phyloP scores from a whole-genome alignment of 83 land plant species.

The Picea abies region DNA sequence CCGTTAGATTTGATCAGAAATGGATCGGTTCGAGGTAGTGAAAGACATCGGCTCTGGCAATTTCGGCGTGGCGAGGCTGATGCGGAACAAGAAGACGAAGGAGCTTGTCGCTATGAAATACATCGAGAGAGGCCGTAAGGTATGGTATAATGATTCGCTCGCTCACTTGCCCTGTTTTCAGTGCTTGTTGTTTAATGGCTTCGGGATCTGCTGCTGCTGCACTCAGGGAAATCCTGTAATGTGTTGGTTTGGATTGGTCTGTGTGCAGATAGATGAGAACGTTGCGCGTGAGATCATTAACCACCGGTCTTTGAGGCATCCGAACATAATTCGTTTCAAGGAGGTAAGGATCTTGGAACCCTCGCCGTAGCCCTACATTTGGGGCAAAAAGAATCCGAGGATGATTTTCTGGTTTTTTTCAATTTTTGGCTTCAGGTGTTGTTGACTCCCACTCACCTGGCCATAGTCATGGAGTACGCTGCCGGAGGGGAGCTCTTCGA shows the following conservation, averaged over 20 bases:
- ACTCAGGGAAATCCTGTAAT: too few species aligned
- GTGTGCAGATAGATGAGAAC: conserved; percentile 54
- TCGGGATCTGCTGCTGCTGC: too few species aligned
- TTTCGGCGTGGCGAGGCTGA: conserved; percentile 54
- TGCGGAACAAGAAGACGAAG: conserved; percentile 55
- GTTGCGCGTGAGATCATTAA: conserved; percentile 68
- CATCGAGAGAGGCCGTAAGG: conserved; percentile 51
- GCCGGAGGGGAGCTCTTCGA: conserved; percentile 81
- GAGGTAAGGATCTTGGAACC: conserved; percentile 30
- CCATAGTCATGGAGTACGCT: conserved; percentile 79
- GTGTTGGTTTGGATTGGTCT: not conserved
- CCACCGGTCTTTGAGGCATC: conserved; percentile 55
- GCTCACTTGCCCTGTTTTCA: too few species aligned
- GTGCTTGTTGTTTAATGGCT: too few species aligned
- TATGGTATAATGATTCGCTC: not conserved
- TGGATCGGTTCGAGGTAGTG: conserved; percentile 53
- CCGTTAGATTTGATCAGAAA: not conserved
- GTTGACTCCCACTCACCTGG: conserved; percentile 69
- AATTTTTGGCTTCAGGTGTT: conserved; percentile 41
- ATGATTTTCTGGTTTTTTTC: not conserved
- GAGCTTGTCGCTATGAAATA: conserved; percentile 62
- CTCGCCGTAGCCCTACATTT: not conserved
- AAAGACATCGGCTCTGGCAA: conserved; percentile 57
- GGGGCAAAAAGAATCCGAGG: not conserved
- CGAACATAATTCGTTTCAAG: conserved; percentile 60